Conservation (phyloP, 148 eudicot species). For the Oxyria digyna region DNA sequence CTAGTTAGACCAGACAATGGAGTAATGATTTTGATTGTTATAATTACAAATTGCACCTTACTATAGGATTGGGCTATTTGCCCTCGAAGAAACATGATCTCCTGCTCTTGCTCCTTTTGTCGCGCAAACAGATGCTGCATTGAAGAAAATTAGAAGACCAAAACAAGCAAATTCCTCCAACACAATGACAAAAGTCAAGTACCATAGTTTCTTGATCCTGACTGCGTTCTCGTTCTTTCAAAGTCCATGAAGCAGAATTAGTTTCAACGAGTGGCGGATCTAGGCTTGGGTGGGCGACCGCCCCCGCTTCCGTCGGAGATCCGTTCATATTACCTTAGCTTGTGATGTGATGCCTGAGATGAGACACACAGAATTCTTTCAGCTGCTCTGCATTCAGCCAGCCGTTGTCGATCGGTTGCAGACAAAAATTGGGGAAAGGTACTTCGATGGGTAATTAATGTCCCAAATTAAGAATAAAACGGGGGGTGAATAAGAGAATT, state of each 20-base stretch:
- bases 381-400: too few relatives aligned
- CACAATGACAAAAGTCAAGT: constrained; percentile 8
- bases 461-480: too few relatives aligned
- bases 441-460: too few relatives aligned
- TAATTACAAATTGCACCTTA: constrained; percentile 6
- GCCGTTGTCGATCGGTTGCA: too few relatives aligned
- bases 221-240: constrained; percentile 21
- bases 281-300: too few relatives aligned
- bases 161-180: background rate
- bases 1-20: constrained; percentile 10
- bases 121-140: constrained; percentile 51
- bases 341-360: too few relatives aligned
- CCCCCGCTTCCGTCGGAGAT: too few relatives aligned
- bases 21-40: background rate
- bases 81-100: constrained; percentile 39
- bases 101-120: constrained; percentile 46
- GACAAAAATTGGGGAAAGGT: too few relatives aligned
- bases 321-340: too few relatives aligned
- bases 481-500: too few relatives aligned
- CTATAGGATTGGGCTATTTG: constrained; percentile 59
- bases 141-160: constrained; percentile 2
- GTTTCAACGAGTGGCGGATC: too few relatives aligned
- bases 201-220: constrained; percentile 49
- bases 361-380: too few relatives aligned
- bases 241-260: constrained; percentile 32